Base-by-base conservation (phyloP, 805 yeast genomes). In the Tetrapisispora pingtungensis region DNA sequence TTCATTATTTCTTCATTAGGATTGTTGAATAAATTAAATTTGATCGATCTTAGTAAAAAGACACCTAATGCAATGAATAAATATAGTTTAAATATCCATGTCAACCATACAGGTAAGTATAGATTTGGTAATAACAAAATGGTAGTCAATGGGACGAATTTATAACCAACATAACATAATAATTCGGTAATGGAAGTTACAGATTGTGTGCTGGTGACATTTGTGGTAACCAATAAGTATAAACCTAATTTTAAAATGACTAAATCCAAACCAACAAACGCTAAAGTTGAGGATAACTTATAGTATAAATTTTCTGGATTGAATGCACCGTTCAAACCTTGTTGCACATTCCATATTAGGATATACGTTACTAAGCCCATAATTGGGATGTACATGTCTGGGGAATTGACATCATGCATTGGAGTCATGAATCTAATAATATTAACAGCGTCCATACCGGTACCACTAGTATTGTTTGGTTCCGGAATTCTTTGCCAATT, bases 311-410 rank as follows among this genome's bases (percentile, higher is more conserved):
- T 72, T 59, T 89, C 89, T 0, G 98, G 98, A 55, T 90, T 95
- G 69, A 93, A 93, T 27, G 80, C 80, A 24, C 95, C 96, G 45
- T 80, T 76, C 43, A 90, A 66, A 10, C 98, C 99, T 46, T 85
- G 84, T 50, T 84, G 74, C 19, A 84, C 73, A 2, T 96, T 90
- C 75, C 90, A 80, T 32, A 86, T 72, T 48, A 93, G 68, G 41
- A 90, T 81, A 58, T 89, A 89, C 0, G 97, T 87, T 41, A 87
- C 77, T 55, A 84, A 76, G 1, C 96, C 85, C 97, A 94, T 93
- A 48, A 85, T 49, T 6, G 99, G 99, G 44, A 93, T 85, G 64
- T 93, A 93, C 69, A 93, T 74, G 62, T 93, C 99, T 2, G 98
- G 98, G 0, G 97, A 94, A 58, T 94, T 93, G 46, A 82, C 72